These are phyloP conservation scores for Claviceps paspali DNA, from an alignment of 2,329 filamentous ascomycete genomes.

Conservation along the genomic window DNA sequence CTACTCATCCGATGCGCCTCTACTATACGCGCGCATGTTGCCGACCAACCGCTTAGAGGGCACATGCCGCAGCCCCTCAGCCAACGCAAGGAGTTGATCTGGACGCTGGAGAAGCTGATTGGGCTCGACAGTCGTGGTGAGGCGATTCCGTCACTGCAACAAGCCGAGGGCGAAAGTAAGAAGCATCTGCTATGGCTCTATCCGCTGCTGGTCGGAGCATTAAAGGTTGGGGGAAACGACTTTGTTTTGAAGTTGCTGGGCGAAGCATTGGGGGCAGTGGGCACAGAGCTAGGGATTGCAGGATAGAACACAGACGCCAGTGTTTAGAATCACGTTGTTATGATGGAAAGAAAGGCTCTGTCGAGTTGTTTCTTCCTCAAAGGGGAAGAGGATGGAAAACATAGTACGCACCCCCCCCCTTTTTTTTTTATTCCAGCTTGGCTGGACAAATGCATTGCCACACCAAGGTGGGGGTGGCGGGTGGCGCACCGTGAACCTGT, in stretches of 20 bases:
- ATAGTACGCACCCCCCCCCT: too few relatives aligned
- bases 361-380: too few relatives aligned
- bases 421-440: too few relatives aligned
- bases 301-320: too few relatives aligned
- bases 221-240: conserved; percentile 42
- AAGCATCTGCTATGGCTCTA: conserved; percentile 74
- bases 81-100: conserved; percentile 64
- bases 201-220: conserved; percentile 54
- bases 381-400: too few relatives aligned
- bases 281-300: conserved; percentile 28
- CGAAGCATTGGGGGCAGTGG: conserved; percentile 46
- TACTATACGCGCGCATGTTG: conserved; percentile 69
- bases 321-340: too few relatives aligned
- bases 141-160: conserved; percentile 43
- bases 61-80: conserved; percentile 76
- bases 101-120: conserved; percentile 52
- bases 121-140: conserved; percentile 52
- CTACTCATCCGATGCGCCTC: conserved; percentile 70
- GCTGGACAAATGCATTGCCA: too few relatives aligned
- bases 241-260: conserved; percentile 42
- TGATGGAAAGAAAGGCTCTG: too few relatives aligned
- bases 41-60: conserved; percentile 80
- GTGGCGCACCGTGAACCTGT: too few relatives aligned
- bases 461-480: too few relatives aligned
- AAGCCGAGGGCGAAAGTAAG: conserved; percentile 39